Conservation (phyloP, 108 stramenopile species). For the Fragilaria radians region DNA sequence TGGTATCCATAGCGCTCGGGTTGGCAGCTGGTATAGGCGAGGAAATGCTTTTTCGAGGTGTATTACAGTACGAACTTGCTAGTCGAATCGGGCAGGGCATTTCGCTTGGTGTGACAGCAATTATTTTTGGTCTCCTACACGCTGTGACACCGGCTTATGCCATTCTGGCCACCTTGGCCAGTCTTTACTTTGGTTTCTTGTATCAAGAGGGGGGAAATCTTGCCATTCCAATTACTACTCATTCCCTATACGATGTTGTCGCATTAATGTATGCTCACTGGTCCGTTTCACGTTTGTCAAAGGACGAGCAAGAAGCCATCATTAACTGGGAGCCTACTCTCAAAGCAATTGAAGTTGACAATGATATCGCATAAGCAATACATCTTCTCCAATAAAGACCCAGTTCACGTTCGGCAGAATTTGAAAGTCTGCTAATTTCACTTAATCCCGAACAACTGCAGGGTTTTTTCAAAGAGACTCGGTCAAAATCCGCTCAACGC, state of each 20-base stretch:
- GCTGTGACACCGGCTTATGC: constrained; percentile 86
- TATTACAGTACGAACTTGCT: constrained; percentile 54
- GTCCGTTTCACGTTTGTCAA: constrained; percentile 37
- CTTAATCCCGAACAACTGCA: no score
- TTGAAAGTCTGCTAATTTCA: no score
- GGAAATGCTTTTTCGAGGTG: constrained; percentile 85
- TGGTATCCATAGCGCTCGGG: constrained; percentile 46
- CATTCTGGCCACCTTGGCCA: constrained; percentile 56
- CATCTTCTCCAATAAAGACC: no score
- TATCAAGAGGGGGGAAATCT: constrained; percentile 53
- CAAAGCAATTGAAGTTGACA: constrained; percentile 5
- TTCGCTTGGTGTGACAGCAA: constrained; percentile 40
- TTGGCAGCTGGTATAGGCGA: constrained; percentile 78
- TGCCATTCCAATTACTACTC: constrained; percentile 69
- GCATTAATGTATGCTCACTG: constrained; percentile 78
- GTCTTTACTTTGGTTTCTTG: constrained; percentile 76
- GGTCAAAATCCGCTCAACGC: no score
- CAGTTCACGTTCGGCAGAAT: no score
- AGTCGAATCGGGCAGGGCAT: constrained; percentile 19
- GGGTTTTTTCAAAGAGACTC: no score
- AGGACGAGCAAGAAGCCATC: constrained; percentile 36
- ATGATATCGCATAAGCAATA: no score
- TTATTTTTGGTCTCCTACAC: constrained; percentile 77
- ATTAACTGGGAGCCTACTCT: constrained; percentile 9
- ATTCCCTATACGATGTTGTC: constrained; percentile 78